Evolutionary conservation across 2,329 filamentous ascomycete species (phyloP), one percentile per base, ranked within the genome.

Genomic region (Trichoderma hamatum): DNA sequence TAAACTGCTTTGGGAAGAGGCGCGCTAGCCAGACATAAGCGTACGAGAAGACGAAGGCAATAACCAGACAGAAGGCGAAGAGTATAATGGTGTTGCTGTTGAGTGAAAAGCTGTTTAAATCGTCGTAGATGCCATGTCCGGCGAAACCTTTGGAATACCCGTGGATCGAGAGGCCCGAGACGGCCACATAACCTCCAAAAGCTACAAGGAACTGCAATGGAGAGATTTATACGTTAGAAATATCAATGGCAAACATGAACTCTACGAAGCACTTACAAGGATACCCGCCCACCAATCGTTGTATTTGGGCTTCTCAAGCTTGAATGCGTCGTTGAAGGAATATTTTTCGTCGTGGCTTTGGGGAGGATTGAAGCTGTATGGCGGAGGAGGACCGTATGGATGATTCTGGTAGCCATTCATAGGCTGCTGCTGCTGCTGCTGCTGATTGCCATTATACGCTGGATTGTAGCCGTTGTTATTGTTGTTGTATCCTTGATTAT

Each of bases 201-300:
- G 91, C 89, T 21, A 87, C 79, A 46, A 96, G 84, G 73, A 96
- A 87, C 88, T 91, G 58, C 30, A n/a, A 28, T n/a, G 24, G 11
- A 10, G 39, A 43, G 2, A 7, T 6, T 32, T 2, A 24, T 3
- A 24, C 60, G 71, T 69, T 21, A 70, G 52, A 49, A 21, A 11
- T 49, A 24, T 21, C 1, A 39, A 46, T 16, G 14, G 10, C n/a
- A 16, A 3, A 24, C 13, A 3, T 13, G 39, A 3, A 14, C 11
- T 7, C 21, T 5, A 43, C 11, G 11, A 21, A 59, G 3, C 30
- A 78, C 84, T 19, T 78, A 92, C 90, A 76, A 97, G 82, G 51
- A 96, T 82, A 4, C 91, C 94, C 3, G 94, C 94, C 95, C 94
- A 97, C 30, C 92, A 77, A 78, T 98, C 95, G 75, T 97, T 93